Evolutionary conservation across 1,139 yeast species (phyloP).

Genomic region (Nakaseomyces nivariensis): DNA sequence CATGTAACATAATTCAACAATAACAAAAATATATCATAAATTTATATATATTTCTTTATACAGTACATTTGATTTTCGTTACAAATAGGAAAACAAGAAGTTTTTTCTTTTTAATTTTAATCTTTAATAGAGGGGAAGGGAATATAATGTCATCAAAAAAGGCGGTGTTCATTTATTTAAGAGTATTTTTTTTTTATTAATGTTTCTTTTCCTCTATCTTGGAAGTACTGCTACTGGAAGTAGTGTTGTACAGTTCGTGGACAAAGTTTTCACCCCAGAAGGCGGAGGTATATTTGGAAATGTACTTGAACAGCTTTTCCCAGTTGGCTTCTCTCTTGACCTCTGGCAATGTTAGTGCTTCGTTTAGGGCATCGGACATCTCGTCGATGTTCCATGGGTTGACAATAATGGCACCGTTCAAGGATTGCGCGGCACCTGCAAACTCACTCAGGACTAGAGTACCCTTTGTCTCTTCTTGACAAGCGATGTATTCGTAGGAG

Average conservation of each 20-base stretch:
- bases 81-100: too few species aligned
- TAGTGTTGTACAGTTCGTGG: conserved; percentile 54
- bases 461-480: conserved; percentile 83
- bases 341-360: conserved; percentile 73
- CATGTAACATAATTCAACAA: too few species aligned
- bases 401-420: conserved; percentile 86
- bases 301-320: conserved; percentile 72
- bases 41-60: too few species aligned
- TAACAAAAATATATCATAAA: too few species aligned
- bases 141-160: not conserved
- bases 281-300: conserved; percentile 85
- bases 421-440: conserved; percentile 98
- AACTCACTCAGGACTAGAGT: conserved; percentile 81
- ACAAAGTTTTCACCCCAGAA: conserved; percentile 98
- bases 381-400: conserved; percentile 99
- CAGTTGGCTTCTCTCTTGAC: conserved; percentile 74
- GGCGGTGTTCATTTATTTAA: not conserved
- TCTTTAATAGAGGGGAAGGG: not conserved
- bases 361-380: conserved; percentile 73
- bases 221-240: not conserved
- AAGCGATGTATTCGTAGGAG: conserved; percentile 91
- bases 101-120: too few species aligned
- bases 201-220: not conserved
- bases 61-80: too few species aligned
- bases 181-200: not conserved